phyloP scores from a whole-genome alignment of 192 early-diverging fungal species.

The Coemansia pectinata region DNA sequence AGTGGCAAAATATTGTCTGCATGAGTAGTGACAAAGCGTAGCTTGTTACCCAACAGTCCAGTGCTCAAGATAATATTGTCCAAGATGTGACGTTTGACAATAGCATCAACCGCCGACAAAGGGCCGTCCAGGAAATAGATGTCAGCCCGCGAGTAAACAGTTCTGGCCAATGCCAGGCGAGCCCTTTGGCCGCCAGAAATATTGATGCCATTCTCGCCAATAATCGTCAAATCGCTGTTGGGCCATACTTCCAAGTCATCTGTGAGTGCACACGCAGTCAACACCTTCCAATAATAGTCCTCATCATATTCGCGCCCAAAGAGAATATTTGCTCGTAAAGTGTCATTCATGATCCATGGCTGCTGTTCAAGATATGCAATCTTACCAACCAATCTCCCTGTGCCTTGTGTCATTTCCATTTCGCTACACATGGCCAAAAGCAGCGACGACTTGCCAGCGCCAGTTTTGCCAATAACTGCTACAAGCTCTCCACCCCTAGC shows the following conservation, averaged over 20 bases:
- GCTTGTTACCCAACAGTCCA: slow-evolving; percentile 58
- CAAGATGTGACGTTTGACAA: slow-evolving; percentile 65
- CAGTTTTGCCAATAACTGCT: slow-evolving; percentile 61
- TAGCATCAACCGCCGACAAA: slow-evolving; percentile 68
- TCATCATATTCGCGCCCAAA: slow-evolving; percentile 69
- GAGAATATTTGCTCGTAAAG: slow-evolving; percentile 78
- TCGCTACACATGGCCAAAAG: slow-evolving; percentile 62
- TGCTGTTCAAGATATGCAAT: slow-evolving; percentile 36
- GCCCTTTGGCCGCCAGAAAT: slow-evolving; percentile 74
- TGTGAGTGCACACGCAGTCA: slow-evolving; percentile 63
- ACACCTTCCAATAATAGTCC: slow-evolving; percentile 59
- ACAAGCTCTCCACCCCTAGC: slow-evolving; percentile 48
- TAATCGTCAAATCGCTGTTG: slow-evolving; percentile 67
- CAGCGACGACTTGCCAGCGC: slow-evolving; percentile 64
- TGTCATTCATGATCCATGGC: slow-evolving; percentile 51
- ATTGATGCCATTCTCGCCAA: slow-evolving; percentile 71
- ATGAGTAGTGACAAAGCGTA: slow-evolving; percentile 53
- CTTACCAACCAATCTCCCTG: slow-evolving; percentile 23
- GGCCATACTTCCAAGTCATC: slow-evolving; percentile 66
- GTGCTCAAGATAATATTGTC: slow-evolving; percentile 59
- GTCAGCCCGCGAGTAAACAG: slow-evolving; percentile 67
- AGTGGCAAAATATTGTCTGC: slow-evolving; percentile 24
- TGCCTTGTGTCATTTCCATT: slow-evolving; percentile 37
- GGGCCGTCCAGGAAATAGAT: slow-evolving; percentile 75
- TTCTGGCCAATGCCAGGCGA: slow-evolving; percentile 65